Base-by-base conservation (phyloP, 1,284 basidiomycete species). In the Spongiforma sp. region DNA sequence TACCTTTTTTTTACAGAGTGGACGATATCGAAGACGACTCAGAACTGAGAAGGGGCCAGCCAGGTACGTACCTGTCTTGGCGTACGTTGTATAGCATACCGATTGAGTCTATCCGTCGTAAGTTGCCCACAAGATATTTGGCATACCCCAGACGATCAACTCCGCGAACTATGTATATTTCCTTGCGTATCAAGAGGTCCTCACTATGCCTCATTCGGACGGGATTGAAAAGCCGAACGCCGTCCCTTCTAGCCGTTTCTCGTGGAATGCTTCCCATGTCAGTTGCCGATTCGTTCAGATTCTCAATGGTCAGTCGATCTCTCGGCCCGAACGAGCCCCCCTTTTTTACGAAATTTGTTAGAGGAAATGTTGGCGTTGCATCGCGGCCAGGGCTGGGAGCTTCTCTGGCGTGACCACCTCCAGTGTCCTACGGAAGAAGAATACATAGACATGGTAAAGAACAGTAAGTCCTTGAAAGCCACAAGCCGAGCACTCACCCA, bases 161-260 rank as follows among this genome's bases (percentile, higher is more conserved):
- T 86, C 89, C 9, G 92, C 92, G 12, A 94, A 94, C 77, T 94
- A 94, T 70, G 94, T 95, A 57, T 99, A 98, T 77, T 99, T 98
- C 75, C 86, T 93, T 36, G 94, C 93, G 1, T 95, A 91, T 76
- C 85, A 92, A 69, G 90, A 94, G 69, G 82, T 92, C 1, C 86
- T 91, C 67, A 80, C 65, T 54, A 65, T 74, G 26, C 67, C 73
- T 32, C 63, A 34, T 34, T 34, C 55, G 43, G 52, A 59, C 9
- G 57, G 55, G 10, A 14, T 26, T 5, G 68, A 70, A 24, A 39
- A n/a, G 41, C 33, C 55, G 26, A 55, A 17, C 26, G 82, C 43
- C 82, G 93, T 48, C 82, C 86, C 62, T 17, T 59, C 64, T 30
- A 65, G 63, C 26, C 60, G 65, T 37, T 43, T 60, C 6, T 55